phyloP scores from a whole-genome alignment of 352 stramenopile genomes.

The Phytophthora chlamydospora region DNA sequence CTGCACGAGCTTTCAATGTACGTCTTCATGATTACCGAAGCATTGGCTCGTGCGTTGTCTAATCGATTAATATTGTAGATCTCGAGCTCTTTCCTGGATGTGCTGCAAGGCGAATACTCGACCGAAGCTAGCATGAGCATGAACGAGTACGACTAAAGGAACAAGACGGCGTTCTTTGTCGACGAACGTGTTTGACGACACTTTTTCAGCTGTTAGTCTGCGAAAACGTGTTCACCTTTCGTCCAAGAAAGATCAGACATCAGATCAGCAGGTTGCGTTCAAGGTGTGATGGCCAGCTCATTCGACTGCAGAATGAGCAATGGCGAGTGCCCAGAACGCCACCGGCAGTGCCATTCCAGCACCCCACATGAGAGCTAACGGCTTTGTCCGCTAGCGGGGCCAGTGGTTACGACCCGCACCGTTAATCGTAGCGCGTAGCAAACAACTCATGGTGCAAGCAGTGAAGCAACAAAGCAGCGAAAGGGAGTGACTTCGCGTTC shows the following conservation, averaged over 20 bases:
- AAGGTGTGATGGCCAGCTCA: background rate
- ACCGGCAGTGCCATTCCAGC: background rate
- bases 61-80: conserved; percentile 24
- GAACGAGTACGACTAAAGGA: conserved; percentile 41
- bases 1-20: conserved; percentile 44
- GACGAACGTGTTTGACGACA: background rate
- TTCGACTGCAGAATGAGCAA: conserved; percentile 4
- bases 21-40: background rate
- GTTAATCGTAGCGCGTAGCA: conserved; percentile 1
- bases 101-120: conserved; percentile 49
- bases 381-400: conserved; percentile 1
- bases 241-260: conserved; percentile 2
- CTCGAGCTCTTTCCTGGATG: conserved; percentile 46
- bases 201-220: background rate
- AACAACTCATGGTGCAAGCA: conserved; percentile 9
- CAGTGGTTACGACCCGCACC: background rate
- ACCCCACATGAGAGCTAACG: background rate
- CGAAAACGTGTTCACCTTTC: conserved; percentile 4
- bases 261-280: background rate
- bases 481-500: conserved; percentile 13
- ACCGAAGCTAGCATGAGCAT: conserved; percentile 56
- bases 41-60: too few relatives aligned
- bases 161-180: conserved; percentile 2
- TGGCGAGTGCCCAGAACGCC: background rate
- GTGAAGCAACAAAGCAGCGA: background rate